Evolutionary conservation across 148 eudicot species (phyloP).

Genomic region (Vaccinium corymbosum): DNA sequence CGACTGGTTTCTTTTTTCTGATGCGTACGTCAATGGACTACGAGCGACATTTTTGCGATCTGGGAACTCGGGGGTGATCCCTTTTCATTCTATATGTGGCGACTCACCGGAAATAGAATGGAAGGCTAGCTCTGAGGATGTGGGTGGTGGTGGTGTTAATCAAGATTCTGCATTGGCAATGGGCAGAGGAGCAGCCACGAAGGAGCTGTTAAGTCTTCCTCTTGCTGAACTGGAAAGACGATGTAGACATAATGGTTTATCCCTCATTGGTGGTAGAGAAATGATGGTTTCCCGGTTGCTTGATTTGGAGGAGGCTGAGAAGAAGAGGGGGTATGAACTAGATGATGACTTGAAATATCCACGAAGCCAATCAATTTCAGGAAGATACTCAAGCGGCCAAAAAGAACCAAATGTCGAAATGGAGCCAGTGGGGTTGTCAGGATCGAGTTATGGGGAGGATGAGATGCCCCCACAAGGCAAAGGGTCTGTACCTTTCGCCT

Average conservation of each 20-base stretch:
- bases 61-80: constrained; percentile 65
- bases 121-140: constrained; percentile 44
- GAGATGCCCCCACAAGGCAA: constrained; percentile 34
- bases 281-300: constrained; percentile 93
- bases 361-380: constrained; percentile 45
- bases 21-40: constrained; percentile 86
- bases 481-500: constrained; percentile 34
- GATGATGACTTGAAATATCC: constrained; percentile 70
- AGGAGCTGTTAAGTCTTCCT: constrained; percentile 80
- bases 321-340: constrained; percentile 70
- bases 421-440: constrained; percentile 39
- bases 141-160: constrained; percentile 37
- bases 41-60: constrained; percentile 90
- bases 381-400: constrained; percentile 35
- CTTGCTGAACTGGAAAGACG: constrained; percentile 93
- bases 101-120: constrained; percentile 72
- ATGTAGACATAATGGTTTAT: constrained; percentile 93
- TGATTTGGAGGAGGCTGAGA: constrained; percentile 93
- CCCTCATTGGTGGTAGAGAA: constrained; percentile 90
- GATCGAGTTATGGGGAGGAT: constrained; percentile 43
- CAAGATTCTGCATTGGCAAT: constrained; percentile 92
- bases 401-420: constrained; percentile 44
- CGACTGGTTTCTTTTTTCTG: constrained; percentile 98
- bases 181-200: constrained; percentile 85
- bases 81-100: constrained; percentile 85